Percentiles rank a stretch among this genome's conserved stretches.
Conservation (phyloP, 2,329 filamentous ascomycete genomes). For the Sclerotinia sclerotiorum region DNA sequence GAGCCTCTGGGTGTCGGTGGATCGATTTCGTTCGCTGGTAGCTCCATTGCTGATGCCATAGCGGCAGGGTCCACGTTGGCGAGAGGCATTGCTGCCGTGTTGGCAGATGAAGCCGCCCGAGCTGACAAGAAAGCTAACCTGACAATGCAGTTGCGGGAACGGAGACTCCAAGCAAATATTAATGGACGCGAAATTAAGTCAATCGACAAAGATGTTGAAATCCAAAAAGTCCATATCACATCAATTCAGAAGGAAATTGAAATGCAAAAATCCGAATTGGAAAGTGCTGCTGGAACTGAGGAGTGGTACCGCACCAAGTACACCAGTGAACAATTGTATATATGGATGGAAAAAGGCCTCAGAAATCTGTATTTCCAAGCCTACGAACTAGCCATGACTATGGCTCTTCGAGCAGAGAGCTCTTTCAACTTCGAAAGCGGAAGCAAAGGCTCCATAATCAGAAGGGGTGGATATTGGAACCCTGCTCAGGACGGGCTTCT, state of each 20-base stretch:
- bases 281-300: background rate
- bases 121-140: conserved; percentile 7
- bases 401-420: background rate
- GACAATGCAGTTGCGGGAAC: conserved; percentile 7
- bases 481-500: conserved; percentile 19
- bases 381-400: background rate
- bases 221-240: background rate
- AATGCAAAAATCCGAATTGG: background rate
- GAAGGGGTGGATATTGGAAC: conserved; percentile 12
- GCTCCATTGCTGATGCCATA: background rate
- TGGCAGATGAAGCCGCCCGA: background rate
- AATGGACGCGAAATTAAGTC: conserved; percentile 10
- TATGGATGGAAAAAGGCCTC: conserved; percentile 2
- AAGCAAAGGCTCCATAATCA: background rate
- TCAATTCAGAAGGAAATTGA: conserved; percentile 8
- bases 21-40: background rate
- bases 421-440: conserved; percentile 4
- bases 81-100: background rate
- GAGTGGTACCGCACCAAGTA: conserved; percentile 10
- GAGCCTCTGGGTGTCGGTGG: conserved; percentile 9
- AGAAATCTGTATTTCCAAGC: conserved; percentile 1
- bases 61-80: background rate
- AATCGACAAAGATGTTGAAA: conserved; percentile 4
- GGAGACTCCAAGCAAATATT: conserved; percentile 9
- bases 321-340: conserved; percentile 1